phyloP scores from a whole-genome alignment of 768 basidiomycete genomes.

The Podaxis sp. region DNA sequence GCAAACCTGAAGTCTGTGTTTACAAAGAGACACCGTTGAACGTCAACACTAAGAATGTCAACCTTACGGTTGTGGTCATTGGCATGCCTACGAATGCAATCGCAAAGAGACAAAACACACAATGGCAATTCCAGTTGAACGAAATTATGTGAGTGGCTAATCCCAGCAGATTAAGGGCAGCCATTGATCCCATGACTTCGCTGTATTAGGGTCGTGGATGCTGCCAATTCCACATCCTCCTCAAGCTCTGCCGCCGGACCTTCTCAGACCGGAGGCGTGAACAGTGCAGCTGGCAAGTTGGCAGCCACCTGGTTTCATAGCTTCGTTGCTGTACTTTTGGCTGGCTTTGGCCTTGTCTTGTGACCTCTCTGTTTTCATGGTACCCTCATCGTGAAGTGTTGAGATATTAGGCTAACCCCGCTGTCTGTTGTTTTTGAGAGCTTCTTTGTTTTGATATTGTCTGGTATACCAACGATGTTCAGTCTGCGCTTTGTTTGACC shows the following conservation, averaged over 20 bases:
- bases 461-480: too few relatives aligned
- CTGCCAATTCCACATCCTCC: neutral
- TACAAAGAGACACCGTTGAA: neutral
- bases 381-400: neutral
- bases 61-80: slow-evolving; percentile 9
- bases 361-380: neutral
- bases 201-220: neutral
- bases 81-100: neutral
- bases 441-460: too few relatives aligned
- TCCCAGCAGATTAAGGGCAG: neutral
- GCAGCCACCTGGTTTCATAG: neutral
- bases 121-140: slow-evolving; percentile 6
- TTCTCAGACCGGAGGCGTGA: neutral
- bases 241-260: neutral
- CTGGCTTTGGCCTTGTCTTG: neutral
- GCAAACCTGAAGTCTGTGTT: neutral
- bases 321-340: neutral
- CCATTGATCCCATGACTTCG: neutral
- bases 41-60: neutral
- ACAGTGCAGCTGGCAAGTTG: neutral
- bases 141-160: neutral
- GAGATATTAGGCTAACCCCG: neutral
- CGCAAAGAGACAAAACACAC: neutral
- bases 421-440: too few relatives aligned
- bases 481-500: too few relatives aligned